These are phyloP conservation scores for Dysphania ambrosioides DNA, from an alignment of 148 eudicot species.

Conservation along the genomic window DNA sequence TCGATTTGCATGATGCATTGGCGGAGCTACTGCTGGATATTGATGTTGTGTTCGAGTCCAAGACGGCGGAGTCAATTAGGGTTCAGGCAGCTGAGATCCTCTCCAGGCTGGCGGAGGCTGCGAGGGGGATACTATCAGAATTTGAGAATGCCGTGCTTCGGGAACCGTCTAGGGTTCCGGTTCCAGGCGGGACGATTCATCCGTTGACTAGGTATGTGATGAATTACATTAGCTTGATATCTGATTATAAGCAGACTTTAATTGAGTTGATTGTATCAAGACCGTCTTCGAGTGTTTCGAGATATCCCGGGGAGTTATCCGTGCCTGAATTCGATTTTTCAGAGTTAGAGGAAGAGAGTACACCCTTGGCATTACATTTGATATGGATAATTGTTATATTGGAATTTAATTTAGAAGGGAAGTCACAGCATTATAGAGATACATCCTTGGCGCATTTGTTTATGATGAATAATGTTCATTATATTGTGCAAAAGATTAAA, in stretches of 20 bases:
- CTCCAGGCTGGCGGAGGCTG: constrained; percentile 80
- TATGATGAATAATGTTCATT: constrained; percentile 84
- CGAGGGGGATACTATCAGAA: constrained; percentile 74
- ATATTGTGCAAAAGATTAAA: constrained; percentile 70
- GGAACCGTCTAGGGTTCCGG: constrained; percentile 74
- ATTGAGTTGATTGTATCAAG: constrained; percentile 67
- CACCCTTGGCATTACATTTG: constrained; percentile 72
- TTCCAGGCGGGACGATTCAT: constrained; percentile 89
- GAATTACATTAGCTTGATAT: constrained; percentile 81
- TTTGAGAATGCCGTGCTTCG: constrained; percentile 81
- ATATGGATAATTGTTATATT: constrained; percentile 72
- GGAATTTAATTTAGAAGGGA: constrained; percentile 61
- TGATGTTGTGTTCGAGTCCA: constrained; percentile 58
- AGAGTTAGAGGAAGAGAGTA: constrained; percentile 53
- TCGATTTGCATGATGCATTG: constrained; percentile 72
- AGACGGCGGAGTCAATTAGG: constrained; percentile 56
- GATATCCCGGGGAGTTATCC: constrained; percentile 53
- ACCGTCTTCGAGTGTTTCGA: constrained; percentile 59
- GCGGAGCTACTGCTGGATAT: constrained; percentile 72
- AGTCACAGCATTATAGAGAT: constrained; percentile 61
- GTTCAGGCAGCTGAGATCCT: constrained; percentile 72
- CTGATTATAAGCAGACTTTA: constrained; percentile 80
- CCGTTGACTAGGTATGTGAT: constrained; percentile 95
- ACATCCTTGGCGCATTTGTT: constrained; percentile 63
- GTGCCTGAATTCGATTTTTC: constrained; percentile 57